Conservation (phyloP, 352 stramenopile genomes). For the Pythium monospermum region DNA sequence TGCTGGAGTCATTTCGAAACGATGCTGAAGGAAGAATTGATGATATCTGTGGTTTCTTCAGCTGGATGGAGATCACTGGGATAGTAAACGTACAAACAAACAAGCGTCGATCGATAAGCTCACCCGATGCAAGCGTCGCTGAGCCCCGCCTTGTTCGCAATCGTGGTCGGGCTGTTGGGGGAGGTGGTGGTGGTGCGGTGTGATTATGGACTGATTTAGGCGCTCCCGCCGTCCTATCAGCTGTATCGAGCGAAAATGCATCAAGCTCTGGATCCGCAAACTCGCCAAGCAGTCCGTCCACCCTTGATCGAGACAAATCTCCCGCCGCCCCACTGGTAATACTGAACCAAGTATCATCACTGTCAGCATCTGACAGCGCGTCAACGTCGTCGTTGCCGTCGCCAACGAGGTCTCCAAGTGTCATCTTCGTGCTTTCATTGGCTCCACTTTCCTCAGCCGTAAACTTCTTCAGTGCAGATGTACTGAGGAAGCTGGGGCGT, state of each 20-base stretch:
- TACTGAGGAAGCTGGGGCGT: slow-evolving; percentile 41
- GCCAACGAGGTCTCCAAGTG: slow-evolving; percentile 8
- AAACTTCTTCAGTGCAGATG: slow-evolving; percentile 46
- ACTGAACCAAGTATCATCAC: slow-evolving; percentile 89
- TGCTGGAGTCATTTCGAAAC: slow-evolving; percentile 45
- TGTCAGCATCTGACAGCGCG: slow-evolving; percentile 64
- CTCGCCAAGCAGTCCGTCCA: not conserved
- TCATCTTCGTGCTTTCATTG: slow-evolving; percentile 21
- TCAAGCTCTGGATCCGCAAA: slow-evolving; percentile 9
- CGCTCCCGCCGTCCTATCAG: not conserved
- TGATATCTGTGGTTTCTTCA: slow-evolving; percentile 66
- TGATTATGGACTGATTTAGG: slow-evolving; percentile 1
- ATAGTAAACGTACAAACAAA: slow-evolving; percentile 82
- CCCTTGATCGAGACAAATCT: slow-evolving; percentile 17
- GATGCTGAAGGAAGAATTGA: slow-evolving; percentile 40
- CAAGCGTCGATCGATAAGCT: slow-evolving; percentile 63
- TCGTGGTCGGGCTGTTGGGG: not conserved
- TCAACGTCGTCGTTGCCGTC: slow-evolving; percentile 34
- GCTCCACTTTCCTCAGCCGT: slow-evolving; percentile 35
- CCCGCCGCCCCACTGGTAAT: slow-evolving; percentile 61
- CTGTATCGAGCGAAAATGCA: slow-evolving; percentile 13
- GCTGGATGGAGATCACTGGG: slow-evolving; percentile 70
- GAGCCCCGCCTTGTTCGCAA: slow-evolving; percentile 15
- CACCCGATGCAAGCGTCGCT: slow-evolving; percentile 23
- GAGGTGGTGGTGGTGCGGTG: not conserved